Evolutionary conservation across 345 rosid species (phyloP), one percentile per base, ranked within the genome.

Genomic region (Theobroma cacao): DNA sequence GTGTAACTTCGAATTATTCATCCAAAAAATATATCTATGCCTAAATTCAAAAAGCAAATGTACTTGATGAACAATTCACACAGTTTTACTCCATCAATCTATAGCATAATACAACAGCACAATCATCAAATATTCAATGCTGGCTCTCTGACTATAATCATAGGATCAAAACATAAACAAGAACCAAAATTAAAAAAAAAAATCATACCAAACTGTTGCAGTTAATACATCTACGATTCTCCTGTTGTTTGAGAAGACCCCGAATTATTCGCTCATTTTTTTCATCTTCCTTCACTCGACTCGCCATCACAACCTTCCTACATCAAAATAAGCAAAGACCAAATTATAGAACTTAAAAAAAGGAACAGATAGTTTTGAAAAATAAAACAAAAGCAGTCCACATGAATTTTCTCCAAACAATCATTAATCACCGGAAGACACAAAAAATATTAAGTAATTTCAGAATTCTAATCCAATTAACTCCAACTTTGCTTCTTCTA

Each of bases 201-300:
- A 15, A 66, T 26, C 90, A 77, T 87, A 96, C 99, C 94, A 89
- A 81, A 82, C 98, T 90, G 75, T 91, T 91, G 85, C 99, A 96
- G 81, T 96, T 96, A 36, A 96, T 93, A 86, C 99, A 96, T 66
- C 93, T 82, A 31, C 92, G 94, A 79, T 96, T 96, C 74, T 94
- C 97, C 0, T 91, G 82, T 75, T 89, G 95, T 81, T 96, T 96
- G 79, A 93, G 91, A 78, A 96, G 98, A 33, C 92, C 91, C 60
- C 98, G 88, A 78, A 96, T 96, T 81, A 89, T 84, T 75, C 88
- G 70, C 80, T 94, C 99, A 74, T 96, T 91, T 66, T 88, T 96
- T 86, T 96, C 98, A 0, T 94, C 98, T 82, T 96, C 99, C 82
- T 90, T 96, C 67, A 89, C 34, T 47, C 98, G 88, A 83, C 77